Conservation (phyloP, 345 rosid species). For the Xanthoceras sorbifolium region DNA sequence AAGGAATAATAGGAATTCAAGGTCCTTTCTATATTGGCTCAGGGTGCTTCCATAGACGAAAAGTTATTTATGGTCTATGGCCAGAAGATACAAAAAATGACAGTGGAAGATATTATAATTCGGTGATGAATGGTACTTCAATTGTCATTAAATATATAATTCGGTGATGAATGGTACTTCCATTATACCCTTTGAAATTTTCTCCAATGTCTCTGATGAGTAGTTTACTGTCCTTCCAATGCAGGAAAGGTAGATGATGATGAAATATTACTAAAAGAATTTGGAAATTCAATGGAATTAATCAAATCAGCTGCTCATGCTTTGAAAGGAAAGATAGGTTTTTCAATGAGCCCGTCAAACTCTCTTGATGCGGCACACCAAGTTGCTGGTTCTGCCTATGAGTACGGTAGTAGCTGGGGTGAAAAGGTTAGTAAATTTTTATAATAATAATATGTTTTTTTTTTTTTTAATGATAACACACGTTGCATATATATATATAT, state of each 20-base stretch:
- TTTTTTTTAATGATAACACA: too few species aligned
- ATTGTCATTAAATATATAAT: too few species aligned
- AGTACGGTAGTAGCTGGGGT: slow-evolving; percentile 57
- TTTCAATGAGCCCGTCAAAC: slow-evolving; percentile 3
- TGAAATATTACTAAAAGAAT: slow-evolving; percentile 20
- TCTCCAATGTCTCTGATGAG: not conserved
- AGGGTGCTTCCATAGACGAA: slow-evolving; percentile 64
- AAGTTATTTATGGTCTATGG: slow-evolving; percentile 57
- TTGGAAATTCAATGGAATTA: slow-evolving; percentile 55
- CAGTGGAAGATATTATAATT: slow-evolving; percentile 6
- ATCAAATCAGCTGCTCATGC: slow-evolving; percentile 39
- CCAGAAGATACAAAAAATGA: slow-evolving; percentile 28
- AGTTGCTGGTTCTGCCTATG: slow-evolving; percentile 53
- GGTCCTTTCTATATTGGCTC: slow-evolving; percentile 55
- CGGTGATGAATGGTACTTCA: slow-evolving; percentile 13
- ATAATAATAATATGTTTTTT: too few species aligned
- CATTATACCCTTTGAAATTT: not conserved
- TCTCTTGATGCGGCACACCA: slow-evolving; percentile 39
- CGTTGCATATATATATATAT: too few species aligned
- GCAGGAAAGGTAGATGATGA: slow-evolving; percentile 27
- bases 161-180: too few species aligned
- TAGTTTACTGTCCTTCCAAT: not conserved
- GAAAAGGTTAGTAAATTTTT: slow-evolving; percentile 38
- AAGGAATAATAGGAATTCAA: slow-evolving; percentile 59
- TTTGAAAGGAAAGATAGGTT: slow-evolving; percentile 38